Evolutionary conservation across 2,329 filamentous ascomycete species (phyloP), one percentile per base, ranked within the genome.

Genomic region (Nemania abortiva): DNA sequence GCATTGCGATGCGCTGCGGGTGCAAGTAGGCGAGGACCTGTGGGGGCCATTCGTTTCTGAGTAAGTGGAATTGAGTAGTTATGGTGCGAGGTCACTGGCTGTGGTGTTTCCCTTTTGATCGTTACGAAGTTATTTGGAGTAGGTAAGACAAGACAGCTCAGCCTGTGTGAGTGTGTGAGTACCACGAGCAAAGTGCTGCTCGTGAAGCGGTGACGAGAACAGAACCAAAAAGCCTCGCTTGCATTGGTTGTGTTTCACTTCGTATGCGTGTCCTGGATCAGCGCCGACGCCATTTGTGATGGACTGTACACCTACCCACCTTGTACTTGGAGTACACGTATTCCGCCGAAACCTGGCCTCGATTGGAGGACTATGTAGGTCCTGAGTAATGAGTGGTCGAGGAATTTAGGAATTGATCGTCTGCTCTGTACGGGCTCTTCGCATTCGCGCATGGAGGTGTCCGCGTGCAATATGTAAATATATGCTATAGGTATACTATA

Each of bases 251-350:
- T 52, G 49, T 52, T 52, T 52, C 49, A 52, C 49, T 18, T 27
- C 13, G 54, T n/a, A 27, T 27, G 34, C 39, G 15, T 49, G 34
- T 42, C 7, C 24, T 31, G 34, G 42, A 15, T 49, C 15, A 29
- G 50, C 37, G 27, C 37, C 50, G 27, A 27, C 31, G 47, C 47
- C 34, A 53, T 29, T 15, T 29, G 34, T 15, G 18, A 53, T 39
- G 24, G n/a, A 20, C 34, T 11, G 11, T 47, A 59, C 27, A 49
- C 6, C 20, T 55, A 34, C 29, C 58, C 24, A 45, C 39, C 39
- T 45, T 42, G 20, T 52, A 29, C 55, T 60, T 53, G 47, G 31
- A 20, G 37, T 47, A 24, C 11, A 60, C 49, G 6, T 52, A 42
- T 34, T 57, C 42, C 31, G 5, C 34, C 34, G 22, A 20, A 42